A percentile compares a stretch with the other conserved stretches of the same genome.
Evolutionary conservation across 2,329 filamentous ascomycete species (phyloP).

Genomic region (Fusarium sp.): DNA sequence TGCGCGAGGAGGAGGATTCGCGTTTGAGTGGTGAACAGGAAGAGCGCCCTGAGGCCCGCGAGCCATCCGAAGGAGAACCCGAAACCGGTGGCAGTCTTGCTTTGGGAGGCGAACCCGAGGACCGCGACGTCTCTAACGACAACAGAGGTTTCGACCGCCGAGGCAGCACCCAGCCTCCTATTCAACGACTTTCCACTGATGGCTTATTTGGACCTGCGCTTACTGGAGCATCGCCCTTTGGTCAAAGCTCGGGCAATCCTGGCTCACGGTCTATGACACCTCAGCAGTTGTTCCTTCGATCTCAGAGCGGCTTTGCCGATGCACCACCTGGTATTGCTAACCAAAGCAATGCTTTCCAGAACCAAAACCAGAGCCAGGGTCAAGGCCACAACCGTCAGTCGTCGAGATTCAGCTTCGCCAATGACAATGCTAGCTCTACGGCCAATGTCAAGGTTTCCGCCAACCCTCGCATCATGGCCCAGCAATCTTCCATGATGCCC

Average conservation of each 20-base stretch:
- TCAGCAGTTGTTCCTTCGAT: constrained; percentile 78
- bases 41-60: constrained; percentile 58
- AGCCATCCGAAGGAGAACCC: constrained; percentile 75
- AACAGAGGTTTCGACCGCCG: constrained; percentile 67
- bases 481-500: constrained; percentile 90
- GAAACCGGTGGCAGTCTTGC: constrained; percentile 88
- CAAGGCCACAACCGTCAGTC: constrained; percentile 83
- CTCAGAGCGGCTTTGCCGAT: constrained; percentile 70
- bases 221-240: constrained; percentile 58
- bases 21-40: constrained; percentile 62
- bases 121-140: constrained; percentile 70
- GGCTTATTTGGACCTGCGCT: constrained; percentile 67
- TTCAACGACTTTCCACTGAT: constrained; percentile 71
- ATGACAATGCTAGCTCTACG: constrained; percentile 69
- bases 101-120: constrained; percentile 92
- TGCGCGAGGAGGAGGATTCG: constrained; percentile 77
- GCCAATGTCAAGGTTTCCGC: constrained; percentile 78
- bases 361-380: constrained; percentile 55
- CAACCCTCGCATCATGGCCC: constrained; percentile 83
- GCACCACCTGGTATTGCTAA: constrained; percentile 69
- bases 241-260: constrained; percentile 63
- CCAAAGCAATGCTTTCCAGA: constrained; percentile 60
- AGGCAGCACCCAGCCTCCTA: constrained; percentile 79
- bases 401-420: constrained; percentile 89
- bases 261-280: constrained; percentile 80